These are phyloP conservation scores for Plenodomus biglobosus DNA, from an alignment of 2,329 filamentous ascomycete genomes.

Conservation along the genomic window DNA sequence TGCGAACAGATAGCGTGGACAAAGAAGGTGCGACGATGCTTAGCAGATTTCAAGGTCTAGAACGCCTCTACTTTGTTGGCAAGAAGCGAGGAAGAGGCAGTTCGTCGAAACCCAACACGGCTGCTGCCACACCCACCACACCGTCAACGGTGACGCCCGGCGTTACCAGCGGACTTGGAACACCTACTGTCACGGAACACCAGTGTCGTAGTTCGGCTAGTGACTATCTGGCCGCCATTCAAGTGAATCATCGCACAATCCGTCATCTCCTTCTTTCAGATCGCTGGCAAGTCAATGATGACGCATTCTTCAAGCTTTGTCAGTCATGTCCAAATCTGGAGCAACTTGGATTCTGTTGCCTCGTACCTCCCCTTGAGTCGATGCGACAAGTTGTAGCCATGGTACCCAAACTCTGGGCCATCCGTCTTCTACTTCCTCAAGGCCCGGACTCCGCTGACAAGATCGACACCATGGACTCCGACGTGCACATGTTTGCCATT, in stretches of 20 bases:
- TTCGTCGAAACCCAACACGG: conserved; percentile 27
- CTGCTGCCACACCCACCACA: conserved; percentile 32
- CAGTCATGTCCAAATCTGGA: conserved; percentile 60
- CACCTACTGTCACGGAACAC: conserved; percentile 28
- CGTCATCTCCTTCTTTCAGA: conserved; percentile 60
- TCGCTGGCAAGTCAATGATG: conserved; percentile 55
- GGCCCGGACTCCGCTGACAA: conserved; percentile 30
- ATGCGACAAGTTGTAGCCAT: conserved; percentile 42
- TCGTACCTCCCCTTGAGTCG: conserved; percentile 54
- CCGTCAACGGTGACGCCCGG: conserved; percentile 28
- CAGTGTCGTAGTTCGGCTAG: conserved; percentile 42
- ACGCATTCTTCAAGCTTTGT: conserved; percentile 55
- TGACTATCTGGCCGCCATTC: conserved; percentile 56
- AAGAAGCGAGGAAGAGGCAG: conserved; percentile 24
- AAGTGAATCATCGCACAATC: conserved; percentile 53
- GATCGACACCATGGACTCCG: conserved; percentile 28
- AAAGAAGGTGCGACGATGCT: conserved; percentile 50
- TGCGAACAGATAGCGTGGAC: conserved; percentile 54
- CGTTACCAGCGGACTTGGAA: conserved; percentile 18
- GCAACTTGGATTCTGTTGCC: conserved; percentile 58
- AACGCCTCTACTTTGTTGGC: conserved; percentile 57
- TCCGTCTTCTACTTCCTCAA: conserved; percentile 44
- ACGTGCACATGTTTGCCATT: conserved; percentile 37
- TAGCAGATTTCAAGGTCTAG: conserved; percentile 47
- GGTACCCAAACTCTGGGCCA: conserved; percentile 44